Base-by-base conservation (phyloP, 1,284 basidiomycete genomes). In the Fomitiporia mediterranea region DNA sequence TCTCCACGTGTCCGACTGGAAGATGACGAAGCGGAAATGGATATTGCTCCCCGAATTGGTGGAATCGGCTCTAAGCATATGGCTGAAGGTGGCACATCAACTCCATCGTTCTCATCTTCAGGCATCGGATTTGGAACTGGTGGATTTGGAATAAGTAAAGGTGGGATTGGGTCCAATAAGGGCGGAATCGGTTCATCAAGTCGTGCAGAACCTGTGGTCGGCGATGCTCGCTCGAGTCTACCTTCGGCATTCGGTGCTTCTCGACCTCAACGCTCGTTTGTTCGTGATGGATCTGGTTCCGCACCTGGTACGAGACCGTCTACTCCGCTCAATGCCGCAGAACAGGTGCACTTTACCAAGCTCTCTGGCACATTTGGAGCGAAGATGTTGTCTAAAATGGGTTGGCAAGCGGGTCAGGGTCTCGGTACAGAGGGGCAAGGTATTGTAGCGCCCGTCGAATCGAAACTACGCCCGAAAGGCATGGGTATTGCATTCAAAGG, bases 301-400 rank as follows among this genome's bases (percentile, higher is more conserved):
- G 63, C 74, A 13, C 71, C 74, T 3, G 69, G 78, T 5, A 73
- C 81, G 2, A 66, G 75, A 53, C 69, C 80, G 3, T 70, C 73
- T 1, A 75, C 77, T 2, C 73, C 76, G 2, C 78, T 97, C 21
- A 81, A 80, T 5, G 71, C 80, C 1, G 64, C 76, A 15, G 94
- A 98, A 63, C 75, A 78, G 53, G 74, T 77, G 13, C 94, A 97
- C 65, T 94, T 98, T 68, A 78, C 73, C 63, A 91, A 89, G 63
- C 77, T 97, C 8, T 76, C 82, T 28, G 79, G 82, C 21, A 78
- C 86, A 0, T 87, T 93, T 61, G 95, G 93, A 64, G 87, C 93
- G 8, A 83, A 85, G 54, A 82, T 98, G 80, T 81, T 98, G n/a
- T 81, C 83, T 39, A 96, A 94, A 72, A 93, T 94, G 85, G 94